Base-by-base conservation (phyloP, 2,329 filamentous ascomycete species). In the Sporothrix schenckii region DNA sequence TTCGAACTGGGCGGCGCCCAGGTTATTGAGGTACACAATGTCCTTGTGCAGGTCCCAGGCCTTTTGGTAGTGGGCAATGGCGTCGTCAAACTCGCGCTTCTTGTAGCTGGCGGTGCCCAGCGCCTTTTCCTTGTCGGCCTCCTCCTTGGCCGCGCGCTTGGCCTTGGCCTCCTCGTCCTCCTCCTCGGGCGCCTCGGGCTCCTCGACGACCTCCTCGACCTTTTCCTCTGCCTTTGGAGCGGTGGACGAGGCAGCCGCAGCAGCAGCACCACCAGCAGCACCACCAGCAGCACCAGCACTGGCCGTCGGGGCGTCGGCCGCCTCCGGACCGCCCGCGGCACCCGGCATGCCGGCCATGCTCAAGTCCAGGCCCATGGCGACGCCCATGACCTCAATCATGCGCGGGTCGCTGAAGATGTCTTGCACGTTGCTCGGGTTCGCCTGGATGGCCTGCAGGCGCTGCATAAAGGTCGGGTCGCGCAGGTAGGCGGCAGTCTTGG, bases 11-110 rank as follows among this genome's bases (percentile, higher is more conserved):
- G 94, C 95, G 3, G 95, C 95, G 72, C 93, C 93, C 44, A 97
- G 87, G 82, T 99, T 99, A 84, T 96, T 99, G 72, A 98, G 86
- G 82, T 99, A 99, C 19, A 94, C 95, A 77, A 99, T 97, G 77
- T 99, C 95, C 85, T 97, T 95, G 87, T 92, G 86, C 52, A 92
- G 81, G 72, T 97, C 94, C 95, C 95, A 99, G 0, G 95, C 95
- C 80, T 97, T 96, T 79, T 81, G 87, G 85, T 99, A 99, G 83
- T 99, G 93, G 78, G 90, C 88, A 77, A 99, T 97, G 66, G 95
- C 95, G 78, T 91, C 89, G 77, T 98, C 95, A 75, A 99, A 97
- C 79, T 97, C 90, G 75, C 93, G 91, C 88, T 98, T 98, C 90
- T 99, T 99, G 87, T 99, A 99, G 80, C 91, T 90, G 76, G 95